Evolutionary conservation across 306 rosid genomes (phyloP).

Genomic region (Vicia faba): DNA sequence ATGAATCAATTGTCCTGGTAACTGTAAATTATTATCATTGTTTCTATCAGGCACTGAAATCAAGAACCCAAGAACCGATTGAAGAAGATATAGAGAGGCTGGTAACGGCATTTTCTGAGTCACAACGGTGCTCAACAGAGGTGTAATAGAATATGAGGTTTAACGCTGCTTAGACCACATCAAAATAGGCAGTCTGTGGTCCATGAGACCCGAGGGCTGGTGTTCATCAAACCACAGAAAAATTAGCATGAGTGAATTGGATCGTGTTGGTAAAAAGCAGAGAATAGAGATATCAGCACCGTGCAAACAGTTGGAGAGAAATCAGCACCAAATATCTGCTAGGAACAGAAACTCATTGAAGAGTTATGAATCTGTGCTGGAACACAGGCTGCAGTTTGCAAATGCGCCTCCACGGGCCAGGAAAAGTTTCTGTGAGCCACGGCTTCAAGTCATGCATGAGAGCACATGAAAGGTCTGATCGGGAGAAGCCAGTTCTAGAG

Average conservation of each 20-base stretch:
- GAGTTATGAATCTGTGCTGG: not conserved
- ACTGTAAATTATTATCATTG: too few species aligned
- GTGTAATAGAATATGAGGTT: too few species aligned
- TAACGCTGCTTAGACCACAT: too few species aligned
- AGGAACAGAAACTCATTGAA: not conserved
- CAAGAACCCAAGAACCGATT: not conserved
- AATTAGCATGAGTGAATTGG: not conserved
- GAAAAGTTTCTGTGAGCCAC: not conserved
- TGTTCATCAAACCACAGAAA: not conserved
- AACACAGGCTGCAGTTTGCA: not conserved
- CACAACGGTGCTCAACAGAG: too few species aligned
- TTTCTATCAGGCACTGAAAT: too few species aligned
- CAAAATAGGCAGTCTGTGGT: not conserved
- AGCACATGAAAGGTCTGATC: not conserved
- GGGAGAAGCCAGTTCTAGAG: not conserved
- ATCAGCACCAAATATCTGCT: not conserved
- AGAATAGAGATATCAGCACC: not conserved
- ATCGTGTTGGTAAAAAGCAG: not conserved
- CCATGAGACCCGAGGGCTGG: not conserved
- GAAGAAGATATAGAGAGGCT: not conserved
- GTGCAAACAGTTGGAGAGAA: not conserved
- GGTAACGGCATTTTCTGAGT: too few species aligned
- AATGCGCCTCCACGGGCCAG: not conserved
- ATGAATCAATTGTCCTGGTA: too few species aligned
- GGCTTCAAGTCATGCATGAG: not conserved